Evolutionary conservation across 495 filamentous ascomycete species (phyloP).

Genomic region (Tuber borchii): DNA sequence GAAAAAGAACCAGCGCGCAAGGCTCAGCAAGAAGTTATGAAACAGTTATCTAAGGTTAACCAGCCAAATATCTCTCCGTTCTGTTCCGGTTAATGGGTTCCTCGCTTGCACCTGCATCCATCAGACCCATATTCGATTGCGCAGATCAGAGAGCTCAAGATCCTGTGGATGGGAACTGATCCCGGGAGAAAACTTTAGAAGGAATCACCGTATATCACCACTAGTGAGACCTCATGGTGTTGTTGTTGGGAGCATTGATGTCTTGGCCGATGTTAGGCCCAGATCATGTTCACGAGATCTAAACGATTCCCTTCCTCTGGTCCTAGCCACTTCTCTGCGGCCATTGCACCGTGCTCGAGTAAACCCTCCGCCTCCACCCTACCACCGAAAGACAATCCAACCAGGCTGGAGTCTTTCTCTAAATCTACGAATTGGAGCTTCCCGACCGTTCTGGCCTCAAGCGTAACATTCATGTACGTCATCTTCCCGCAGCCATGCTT

Average conservation of each 20-base stretch:
- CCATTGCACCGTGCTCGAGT: not conserved
- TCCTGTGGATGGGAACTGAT: not conserved
- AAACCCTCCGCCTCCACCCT: not conserved
- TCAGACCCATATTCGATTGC: not conserved
- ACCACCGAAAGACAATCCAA: not conserved
- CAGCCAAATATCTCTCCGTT: too few relatives aligned
- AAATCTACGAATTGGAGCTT: not conserved
- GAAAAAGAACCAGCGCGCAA: not conserved
- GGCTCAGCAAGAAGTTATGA: too few relatives aligned
- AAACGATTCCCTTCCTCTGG: not conserved
- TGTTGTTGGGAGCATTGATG: not conserved
- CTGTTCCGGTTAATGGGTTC: too few relatives aligned
- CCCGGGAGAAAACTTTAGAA: not conserved
- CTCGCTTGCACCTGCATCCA: not conserved
- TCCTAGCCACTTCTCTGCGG: not conserved
- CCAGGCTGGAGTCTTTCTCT: not conserved
- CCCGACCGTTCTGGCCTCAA: not conserved
- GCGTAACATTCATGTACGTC: conserved; percentile 3
- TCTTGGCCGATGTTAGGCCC: not conserved
- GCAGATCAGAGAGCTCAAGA: not conserved
- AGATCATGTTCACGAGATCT: not conserved
- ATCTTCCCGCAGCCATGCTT: not conserved
- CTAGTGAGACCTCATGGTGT: not conserved
- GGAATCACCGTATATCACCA: not conserved
- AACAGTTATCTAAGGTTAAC: too few relatives aligned